Conservation (phyloP, 1,284 basidiomycete genomes). For the Fistulinella cinereoalba region DNA sequence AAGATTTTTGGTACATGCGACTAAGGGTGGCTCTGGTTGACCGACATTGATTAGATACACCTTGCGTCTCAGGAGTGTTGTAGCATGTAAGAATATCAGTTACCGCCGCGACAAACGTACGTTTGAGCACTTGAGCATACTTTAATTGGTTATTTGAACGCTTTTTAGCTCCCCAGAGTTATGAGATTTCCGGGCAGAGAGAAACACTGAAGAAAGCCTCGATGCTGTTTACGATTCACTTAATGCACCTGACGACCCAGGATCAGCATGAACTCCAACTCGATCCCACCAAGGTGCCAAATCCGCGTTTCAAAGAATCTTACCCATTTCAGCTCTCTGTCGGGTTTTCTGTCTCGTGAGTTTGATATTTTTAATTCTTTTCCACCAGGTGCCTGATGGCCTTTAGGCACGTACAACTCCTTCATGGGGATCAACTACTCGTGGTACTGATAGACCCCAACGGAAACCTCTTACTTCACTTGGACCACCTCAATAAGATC, state of each 20-base stretch:
- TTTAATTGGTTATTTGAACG: not conserved
- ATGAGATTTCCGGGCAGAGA: constrained; percentile 14
- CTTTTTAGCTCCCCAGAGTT: constrained; percentile 15
- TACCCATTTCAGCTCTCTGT: constrained; percentile 37
- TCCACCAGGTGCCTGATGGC: not conserved
- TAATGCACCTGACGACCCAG: constrained; percentile 39
- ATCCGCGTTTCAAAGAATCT: constrained; percentile 29
- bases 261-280: constrained; percentile 44
- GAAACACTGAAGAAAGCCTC: constrained; percentile 25
- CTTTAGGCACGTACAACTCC: constrained; percentile 37
- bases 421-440: constrained; percentile 41
- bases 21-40: not conserved
- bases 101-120: constrained; percentile 5
- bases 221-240: constrained; percentile 36
- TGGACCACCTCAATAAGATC: constrained; percentile 37
- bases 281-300: constrained; percentile 37
- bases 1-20: constrained; percentile 1
- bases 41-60: constrained; percentile 13
- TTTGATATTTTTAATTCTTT: not conserved
- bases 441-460: constrained; percentile 39
- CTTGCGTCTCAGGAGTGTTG: constrained; percentile 12
- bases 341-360: constrained; percentile 38
- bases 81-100: not conserved
- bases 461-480: constrained; percentile 38
- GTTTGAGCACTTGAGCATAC: not conserved